Conservation (phyloP, 1,284 basidiomycete species). For the Cystobasidium slooffiae region DNA sequence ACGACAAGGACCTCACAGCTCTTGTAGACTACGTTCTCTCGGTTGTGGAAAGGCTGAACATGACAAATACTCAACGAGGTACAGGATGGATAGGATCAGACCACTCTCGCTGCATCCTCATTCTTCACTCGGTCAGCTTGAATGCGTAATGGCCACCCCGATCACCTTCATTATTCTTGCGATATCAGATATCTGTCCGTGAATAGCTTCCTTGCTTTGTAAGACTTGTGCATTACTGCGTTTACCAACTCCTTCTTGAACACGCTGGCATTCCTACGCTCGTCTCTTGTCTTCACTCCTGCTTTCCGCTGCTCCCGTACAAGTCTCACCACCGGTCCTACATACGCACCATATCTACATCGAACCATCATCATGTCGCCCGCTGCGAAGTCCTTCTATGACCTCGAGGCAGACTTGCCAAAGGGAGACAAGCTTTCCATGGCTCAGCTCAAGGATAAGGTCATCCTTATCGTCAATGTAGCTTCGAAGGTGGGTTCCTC, state of each 20-base stretch:
- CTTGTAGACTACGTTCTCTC: no score
- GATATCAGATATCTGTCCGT: background rate
- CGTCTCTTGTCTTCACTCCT: background rate
- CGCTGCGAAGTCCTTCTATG: conserved; percentile 55
- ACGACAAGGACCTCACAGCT: no score
- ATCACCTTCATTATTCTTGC: background rate
- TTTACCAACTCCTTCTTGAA: background rate
- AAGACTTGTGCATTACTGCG: background rate
- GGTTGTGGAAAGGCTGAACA: no score
- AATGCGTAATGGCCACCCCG: background rate
- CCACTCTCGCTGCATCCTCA: background rate
- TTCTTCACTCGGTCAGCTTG: background rate
- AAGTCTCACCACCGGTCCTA: background rate
- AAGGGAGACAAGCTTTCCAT: background rate
- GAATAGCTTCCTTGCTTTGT: background rate
- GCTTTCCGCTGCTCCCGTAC: background rate
- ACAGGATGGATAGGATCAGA: background rate
- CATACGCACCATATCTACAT: background rate
- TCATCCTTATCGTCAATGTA: conserved; percentile 63
- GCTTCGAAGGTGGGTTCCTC: conserved; percentile 60
- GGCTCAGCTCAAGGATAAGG: conserved; percentile 60
- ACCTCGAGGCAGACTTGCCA: conserved; percentile 58
- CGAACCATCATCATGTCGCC: conserved; percentile 29
- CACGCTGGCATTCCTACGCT: conserved; percentile 8
- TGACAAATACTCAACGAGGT: no score